Percentiles rank a stretch among this genome's conserved stretches.
Evolutionary conservation across 192 early-diverging fungal species (phyloP).

Genomic region (Entophlyctis luteolus): DNA sequence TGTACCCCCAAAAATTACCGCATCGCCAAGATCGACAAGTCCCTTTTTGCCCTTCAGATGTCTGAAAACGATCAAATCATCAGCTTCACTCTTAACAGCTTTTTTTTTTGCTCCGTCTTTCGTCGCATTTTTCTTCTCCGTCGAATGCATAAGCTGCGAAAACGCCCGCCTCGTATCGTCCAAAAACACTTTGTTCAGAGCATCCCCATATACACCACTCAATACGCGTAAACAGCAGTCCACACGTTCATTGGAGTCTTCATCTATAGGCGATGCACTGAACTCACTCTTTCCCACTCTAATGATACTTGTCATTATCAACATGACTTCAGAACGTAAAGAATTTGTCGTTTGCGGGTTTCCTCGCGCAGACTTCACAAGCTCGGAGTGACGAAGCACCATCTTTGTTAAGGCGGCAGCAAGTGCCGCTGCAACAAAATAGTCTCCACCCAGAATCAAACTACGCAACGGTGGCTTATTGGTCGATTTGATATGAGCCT

Average conservation of each 20-base stretch:
- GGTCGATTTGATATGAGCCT: conserved; percentile 23
- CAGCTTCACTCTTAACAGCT: conserved; percentile 64
- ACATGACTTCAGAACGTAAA: conserved; percentile 91
- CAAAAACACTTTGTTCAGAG: conserved; percentile 58
- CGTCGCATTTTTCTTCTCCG: conserved; percentile 65
- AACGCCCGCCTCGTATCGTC: conserved; percentile 59
- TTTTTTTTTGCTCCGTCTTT: conserved; percentile 56
- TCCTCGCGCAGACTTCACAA: background rate
- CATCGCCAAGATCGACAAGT: conserved; percentile 62
- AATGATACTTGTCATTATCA: conserved; percentile 95
- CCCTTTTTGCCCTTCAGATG: conserved; percentile 74
- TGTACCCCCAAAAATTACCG: conserved; percentile 23
- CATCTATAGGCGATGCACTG: conserved; percentile 83
- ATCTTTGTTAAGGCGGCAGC: conserved; percentile 88
- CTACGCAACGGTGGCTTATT: conserved; percentile 69
- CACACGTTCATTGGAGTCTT: conserved; percentile 93
- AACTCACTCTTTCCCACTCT: conserved; percentile 88
- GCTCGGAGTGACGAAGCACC: conserved; percentile 65
- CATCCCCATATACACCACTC: conserved; percentile 39
- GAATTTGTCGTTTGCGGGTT: conserved; percentile 65
- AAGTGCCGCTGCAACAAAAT: conserved; percentile 85
- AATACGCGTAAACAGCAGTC: conserved; percentile 68
- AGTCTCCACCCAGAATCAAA: conserved; percentile 89
- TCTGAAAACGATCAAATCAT: conserved; percentile 85
- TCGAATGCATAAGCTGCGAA: conserved; percentile 61